Evolutionary conservation across 495 filamentous ascomycete genomes (phyloP), one percentile per base, ranked within the genome.

Genomic region (Daldinia vernicosa): DNA sequence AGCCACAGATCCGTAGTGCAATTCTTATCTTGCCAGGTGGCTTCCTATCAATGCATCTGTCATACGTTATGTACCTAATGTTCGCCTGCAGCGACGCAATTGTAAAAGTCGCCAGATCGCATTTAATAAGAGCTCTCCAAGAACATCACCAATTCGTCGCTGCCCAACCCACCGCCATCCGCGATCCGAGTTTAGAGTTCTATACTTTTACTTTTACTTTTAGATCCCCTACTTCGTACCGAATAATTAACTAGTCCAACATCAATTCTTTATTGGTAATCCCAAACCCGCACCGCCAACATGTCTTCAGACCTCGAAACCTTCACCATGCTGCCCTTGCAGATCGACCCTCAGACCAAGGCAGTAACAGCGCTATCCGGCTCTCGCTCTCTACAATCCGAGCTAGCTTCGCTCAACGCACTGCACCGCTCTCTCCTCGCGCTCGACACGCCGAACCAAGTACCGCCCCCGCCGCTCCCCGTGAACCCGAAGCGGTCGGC

Each of bases 401-500:
- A 94, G 83, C 89, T 97, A 60, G 77, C 80, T 14, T 80, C 88
- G 57, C 88, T 95, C 37, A 94, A 95, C 83, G 43, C 75, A 22
- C 88, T 97, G 43, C 92, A 96, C 87, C 88, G 89, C 67, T 67
- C 86, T 58, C 87, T 97, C 28, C 79, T 92, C 75, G 73, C 78
- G 51, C 84, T 91, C 62, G 84, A 86, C 52, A 81, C 84, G 1
- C 81, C 84, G 9, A 81, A 89, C 74, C 53, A 74, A 7, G 78
- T 85, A 0, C 92, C 93, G 0, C 94, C 93, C 0, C 89, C 93
- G 0, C 92, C 94, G 0, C 81, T 94, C 24, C 92, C 93, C 62
- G 87, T 93, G 37, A 93, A 92, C 83, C 93, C 92, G 28, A 95
- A 97, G 81, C 93, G 93, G 66, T 86, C 85, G 74, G 92, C 92